Evolutionary conservation across 2,329 filamentous ascomycete genomes (phyloP).

Genomic region (Paecilomyces formosus): DNA sequence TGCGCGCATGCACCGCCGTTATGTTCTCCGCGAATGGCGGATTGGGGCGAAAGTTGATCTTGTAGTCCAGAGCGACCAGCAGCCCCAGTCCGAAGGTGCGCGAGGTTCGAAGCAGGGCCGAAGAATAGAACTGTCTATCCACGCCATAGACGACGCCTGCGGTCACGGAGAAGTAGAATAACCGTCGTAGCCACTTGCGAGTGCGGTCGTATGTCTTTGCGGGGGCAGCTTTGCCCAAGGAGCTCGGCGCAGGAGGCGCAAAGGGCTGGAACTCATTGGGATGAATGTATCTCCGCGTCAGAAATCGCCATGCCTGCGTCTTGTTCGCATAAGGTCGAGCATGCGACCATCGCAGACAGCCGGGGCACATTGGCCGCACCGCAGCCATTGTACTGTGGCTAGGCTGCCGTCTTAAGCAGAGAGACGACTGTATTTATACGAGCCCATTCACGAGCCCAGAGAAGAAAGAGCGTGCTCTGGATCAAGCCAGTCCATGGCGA

Average conservation of each 20-base stretch:
- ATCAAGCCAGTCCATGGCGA: neutral
- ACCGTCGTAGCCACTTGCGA: constrained; percentile 68
- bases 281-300: constrained; percentile 20
- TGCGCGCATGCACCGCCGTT: constrained; percentile 71
- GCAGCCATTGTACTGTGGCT: neutral
- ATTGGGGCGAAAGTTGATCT: constrained; percentile 83
- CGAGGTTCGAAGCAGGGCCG: constrained; percentile 67
- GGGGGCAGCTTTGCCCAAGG: constrained; percentile 63
- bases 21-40: constrained; percentile 68
- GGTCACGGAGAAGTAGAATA: constrained; percentile 55
- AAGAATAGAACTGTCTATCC: constrained; percentile 71
- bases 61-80: constrained; percentile 84
- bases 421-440: neutral
- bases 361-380: neutral
- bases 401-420: neutral
- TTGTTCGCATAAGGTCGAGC: neutral
- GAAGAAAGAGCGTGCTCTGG: neutral
- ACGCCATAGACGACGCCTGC: constrained; percentile 58
- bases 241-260: constrained; percentile 68
- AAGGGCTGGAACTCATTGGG: constrained; percentile 54
- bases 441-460: neutral
- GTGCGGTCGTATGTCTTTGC: constrained; percentile 65
- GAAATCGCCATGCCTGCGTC: constrained; percentile 8
- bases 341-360: neutral
- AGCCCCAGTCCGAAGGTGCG: constrained; percentile 76